Evolutionary conservation across 306 rosid genomes (phyloP).

Genomic region (Cucumis sativus): Cucumber_9930_V3 NC_026657.2:21148001-21148500

Average conservation of each 20-base stretch:
- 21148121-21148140: slow-evolving; percentile 65
- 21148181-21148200: slow-evolving; percentile 96
- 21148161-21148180: slow-evolving; percentile 94
- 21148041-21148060: neutral
- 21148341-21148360: slow-evolving; percentile 31
- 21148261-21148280: slow-evolving; percentile 41
- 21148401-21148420: neutral
- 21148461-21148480: too few species aligned
- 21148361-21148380: too few species aligned
- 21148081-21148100: neutral
- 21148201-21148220: slow-evolving; percentile 55
- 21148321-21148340: slow-evolving; percentile 77
- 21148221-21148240: slow-evolving; percentile 65
- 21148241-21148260: slow-evolving; percentile 53
- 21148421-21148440: neutral
- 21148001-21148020: neutral
- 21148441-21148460: too few species aligned
- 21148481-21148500: neutral
- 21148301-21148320: slow-evolving; percentile 91
- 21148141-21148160: slow-evolving; percentile 89
- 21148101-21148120: slow-evolving; percentile 58
- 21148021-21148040: neutral
- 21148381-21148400: neutral
- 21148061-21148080: neutral
- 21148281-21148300: slow-evolving; percentile 78